A percentile compares a stretch with the other conserved stretches of the same genome.
Conservation (phyloP, 768 basidiomycete species). For the Lanmaoa rubissima region DNA sequence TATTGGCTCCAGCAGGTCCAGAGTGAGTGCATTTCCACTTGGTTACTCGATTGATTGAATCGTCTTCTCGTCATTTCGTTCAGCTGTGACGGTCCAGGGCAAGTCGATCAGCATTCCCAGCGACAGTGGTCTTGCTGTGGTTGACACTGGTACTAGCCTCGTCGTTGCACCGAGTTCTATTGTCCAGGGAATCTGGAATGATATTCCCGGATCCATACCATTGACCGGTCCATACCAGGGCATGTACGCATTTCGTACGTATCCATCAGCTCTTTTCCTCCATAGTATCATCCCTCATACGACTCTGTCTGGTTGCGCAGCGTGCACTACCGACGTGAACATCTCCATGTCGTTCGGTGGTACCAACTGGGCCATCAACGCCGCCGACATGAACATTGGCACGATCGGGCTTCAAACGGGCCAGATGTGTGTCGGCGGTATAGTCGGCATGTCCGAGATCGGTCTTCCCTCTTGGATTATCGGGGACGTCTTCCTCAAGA, state of each 20-base stretch:
- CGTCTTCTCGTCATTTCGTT: not conserved
- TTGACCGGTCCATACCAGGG: conserved; percentile 51
- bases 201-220: conserved; percentile 54
- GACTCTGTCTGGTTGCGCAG: conserved; percentile 33
- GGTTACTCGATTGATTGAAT: not conserved
- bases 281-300: not conserved
- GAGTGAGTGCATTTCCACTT: conserved; percentile 37
- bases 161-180: conserved; percentile 75
- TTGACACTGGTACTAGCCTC: conserved; percentile 91
- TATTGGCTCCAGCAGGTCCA: conserved; percentile 55
- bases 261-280: not conserved
- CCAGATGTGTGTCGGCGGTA: conserved; percentile 54
- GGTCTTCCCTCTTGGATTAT: conserved; percentile 45
- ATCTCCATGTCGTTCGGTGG: conserved; percentile 75
- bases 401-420: conserved; percentile 27
- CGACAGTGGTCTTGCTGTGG: conserved; percentile 55
- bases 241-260: conserved; percentile 74
- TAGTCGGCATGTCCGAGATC: conserved; percentile 51
- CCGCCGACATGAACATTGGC: conserved; percentile 78
- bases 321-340: conserved; percentile 56
- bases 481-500: conserved; percentile 64
- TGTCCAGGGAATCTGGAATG: conserved; percentile 58
- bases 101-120: conserved; percentile 41
- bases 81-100: conserved; percentile 61
- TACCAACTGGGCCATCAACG: conserved; percentile 68